Base-by-base conservation (phyloP, 2,329 filamentous ascomycete genomes). In the Didymella pinodella region DNA sequence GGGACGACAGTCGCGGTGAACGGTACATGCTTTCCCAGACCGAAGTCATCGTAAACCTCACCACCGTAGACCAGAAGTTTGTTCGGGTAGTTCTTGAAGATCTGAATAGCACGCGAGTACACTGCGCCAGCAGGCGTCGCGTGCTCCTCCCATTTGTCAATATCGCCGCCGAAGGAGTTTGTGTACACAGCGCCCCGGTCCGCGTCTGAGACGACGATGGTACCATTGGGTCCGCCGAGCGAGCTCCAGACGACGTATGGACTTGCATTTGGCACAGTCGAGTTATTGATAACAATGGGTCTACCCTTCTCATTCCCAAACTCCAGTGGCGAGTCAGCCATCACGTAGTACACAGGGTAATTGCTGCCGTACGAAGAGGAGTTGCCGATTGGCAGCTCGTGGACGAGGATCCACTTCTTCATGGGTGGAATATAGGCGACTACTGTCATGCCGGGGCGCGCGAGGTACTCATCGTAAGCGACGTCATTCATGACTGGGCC, bases 181-280 rank as follows among this genome's bases (percentile, higher is more conserved):
- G 34, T 38, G n/a, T 38, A 38, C 7, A 38, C 34, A 4, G 34
- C 34, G 4, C 34, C 34, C n/a, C 34, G 16, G 7, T 38, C 34
- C 34, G 34, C 34, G 8, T 38, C 34, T 7, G 34, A 38, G 16
- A 38, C 34, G 7, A 38, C 34, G 7, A 38, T 38, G n/a, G 34
- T 71, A 3, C 68, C 68, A 14, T 67, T 68, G 10, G 61, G 55
- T 3, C 68, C 68, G 7, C 67, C 65, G 1, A 64, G 10, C 4
- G 68, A 64, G n/a, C 52, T 66, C 68, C 68, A 71, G 36, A 67
- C 48, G 5, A 69, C 68, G 20, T 67, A 68, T 0, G 64, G 67
- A 18, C 52, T 58, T 3, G 64, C 65, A 36, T 67, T 68, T 4
- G 67, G 65, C 12, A 59, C 64, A 10, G 60, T 66, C 2, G 25